Conservation (phyloP, 345 rosid genomes). For the Cardamine resedifolia region DNA sequence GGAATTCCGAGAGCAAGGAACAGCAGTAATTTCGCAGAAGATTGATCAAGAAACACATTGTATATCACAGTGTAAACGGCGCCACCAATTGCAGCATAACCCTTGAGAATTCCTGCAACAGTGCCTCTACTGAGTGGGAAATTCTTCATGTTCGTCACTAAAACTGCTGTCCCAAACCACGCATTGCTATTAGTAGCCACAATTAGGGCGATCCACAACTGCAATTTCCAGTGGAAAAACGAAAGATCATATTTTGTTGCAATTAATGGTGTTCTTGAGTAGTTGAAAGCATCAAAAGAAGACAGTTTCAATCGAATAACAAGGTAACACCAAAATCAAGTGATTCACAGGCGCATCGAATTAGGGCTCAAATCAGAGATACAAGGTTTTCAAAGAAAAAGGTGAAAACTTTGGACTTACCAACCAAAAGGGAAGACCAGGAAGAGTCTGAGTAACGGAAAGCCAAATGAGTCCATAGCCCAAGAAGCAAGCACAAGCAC, state of each 20-base stretch:
- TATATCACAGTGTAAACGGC: conserved; percentile 68
- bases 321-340: not conserved
- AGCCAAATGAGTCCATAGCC: conserved; percentile 93
- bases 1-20: conserved; percentile 72
- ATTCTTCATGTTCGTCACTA: conserved; percentile 94
- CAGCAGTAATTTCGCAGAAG: conserved; percentile 52
- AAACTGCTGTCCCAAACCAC: conserved; percentile 86
- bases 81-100: conserved; percentile 72
- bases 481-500: conserved; percentile 61
- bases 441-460: conserved; percentile 55
- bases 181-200: conserved; percentile 75
- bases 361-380: not conserved
- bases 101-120: conserved; percentile 83
- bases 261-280: not conserved
- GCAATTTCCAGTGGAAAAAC: conserved; percentile 32
- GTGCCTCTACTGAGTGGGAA: conserved; percentile 82
- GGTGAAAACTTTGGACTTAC: conserved; percentile 40
- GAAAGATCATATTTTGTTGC: not conserved
- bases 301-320: not conserved
- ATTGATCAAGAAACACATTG: conserved; percentile 47
- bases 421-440: conserved; percentile 66
- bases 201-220: conserved; percentile 73
- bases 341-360: not conserved
- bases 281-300: not conserved
- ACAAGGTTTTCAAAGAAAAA: not conserved